Evolutionary conservation across 1,139 yeast genomes (phyloP), one percentile per base, ranked within the genome.

Genomic region (Geotrichum cucujoidarum): DNA sequence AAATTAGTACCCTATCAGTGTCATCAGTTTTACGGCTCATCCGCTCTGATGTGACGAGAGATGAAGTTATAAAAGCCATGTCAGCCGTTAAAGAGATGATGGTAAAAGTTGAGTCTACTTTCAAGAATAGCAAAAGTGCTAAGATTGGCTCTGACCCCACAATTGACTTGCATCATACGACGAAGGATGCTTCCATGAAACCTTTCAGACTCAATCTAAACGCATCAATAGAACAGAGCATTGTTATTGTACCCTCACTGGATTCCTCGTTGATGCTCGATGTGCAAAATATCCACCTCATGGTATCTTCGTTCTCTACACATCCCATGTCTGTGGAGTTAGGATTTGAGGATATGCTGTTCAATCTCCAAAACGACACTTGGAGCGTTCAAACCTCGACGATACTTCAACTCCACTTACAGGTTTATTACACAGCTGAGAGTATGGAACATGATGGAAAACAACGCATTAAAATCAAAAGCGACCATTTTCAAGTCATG

Each of bases 401-500:
- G 1, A 40, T 54, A 6, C 35, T 47, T 11, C 37, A 30, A 16
- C 43, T 53, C 13, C 50, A 50, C n/a, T 32, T 54, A 5, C 47
- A 49, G 4, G 32, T 42, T 18, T 45, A 14, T 29, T 53, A 32
- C 43, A 44, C 2, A 30, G 43, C 33, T 33, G 43, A 24, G 33
- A 50, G 34, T 22, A 43, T 35, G 17, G 45, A 49, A 14, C 27
- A 47, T 2, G 48, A 49, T 1, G 44, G 43, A 3, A 45, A 46
- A 22, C 50, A 54, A 6, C 49, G 53, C 2, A 41, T 60, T 27
- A 55, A 58, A 18, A 47, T 59, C 18, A 50, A 53, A n/a, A 57
- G 62, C 41, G 57, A 60, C 14, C 56, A 51, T 36, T 49, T 56
- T 20, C 52, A 51, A 1, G 36, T 59, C 10, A 55, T 54, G 25